Evolutionary conservation across 805 yeast genomes (phyloP).

Genomic region (Candida arabinofermentans): DNA sequence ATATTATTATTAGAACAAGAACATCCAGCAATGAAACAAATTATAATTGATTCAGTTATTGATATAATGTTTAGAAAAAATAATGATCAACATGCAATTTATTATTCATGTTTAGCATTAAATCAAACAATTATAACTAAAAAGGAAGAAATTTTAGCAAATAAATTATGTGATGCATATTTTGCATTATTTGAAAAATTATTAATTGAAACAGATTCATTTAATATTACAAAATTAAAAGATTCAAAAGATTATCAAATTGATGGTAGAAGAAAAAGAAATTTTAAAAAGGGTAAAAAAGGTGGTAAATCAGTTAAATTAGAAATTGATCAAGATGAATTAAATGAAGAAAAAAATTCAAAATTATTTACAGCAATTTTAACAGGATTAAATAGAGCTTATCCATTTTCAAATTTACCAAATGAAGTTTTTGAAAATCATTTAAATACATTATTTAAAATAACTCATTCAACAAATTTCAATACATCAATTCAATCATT

Average conservation of each 20-base stretch:
- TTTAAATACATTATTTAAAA: conserved; percentile 77
- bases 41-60: conserved; percentile 72
- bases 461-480: conserved; percentile 92
- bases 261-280: conserved; percentile 65
- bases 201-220: conserved; percentile 61
- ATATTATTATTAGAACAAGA: conserved; percentile 77
- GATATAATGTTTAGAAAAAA: conserved; percentile 73
- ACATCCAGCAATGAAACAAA: conserved; percentile 93
- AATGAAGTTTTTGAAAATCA: conserved; percentile 69
- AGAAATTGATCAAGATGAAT: conserved; percentile 60
- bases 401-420: conserved; percentile 82
- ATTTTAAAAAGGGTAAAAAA: conserved; percentile 76
- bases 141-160: conserved; percentile 77
- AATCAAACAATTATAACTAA: conserved; percentile 89
- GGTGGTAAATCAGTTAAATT: conserved; percentile 79
- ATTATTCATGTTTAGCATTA: conserved; percentile 81
- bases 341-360: conserved; percentile 74
- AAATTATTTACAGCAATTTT: conserved; percentile 84
- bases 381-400: conserved; percentile 94
- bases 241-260: conserved; percentile 44
- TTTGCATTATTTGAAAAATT: conserved; percentile 83
- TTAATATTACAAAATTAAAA: conserved; percentile 35
- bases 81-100: conserved; percentile 82
- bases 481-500: conserved; percentile 92
- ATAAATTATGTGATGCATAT: conserved; percentile 76